Evolutionary conservation across 148 eudicot species (phyloP), one percentile per base, ranked within the genome.

Genomic region (Rhododendron henanense): DNA sequence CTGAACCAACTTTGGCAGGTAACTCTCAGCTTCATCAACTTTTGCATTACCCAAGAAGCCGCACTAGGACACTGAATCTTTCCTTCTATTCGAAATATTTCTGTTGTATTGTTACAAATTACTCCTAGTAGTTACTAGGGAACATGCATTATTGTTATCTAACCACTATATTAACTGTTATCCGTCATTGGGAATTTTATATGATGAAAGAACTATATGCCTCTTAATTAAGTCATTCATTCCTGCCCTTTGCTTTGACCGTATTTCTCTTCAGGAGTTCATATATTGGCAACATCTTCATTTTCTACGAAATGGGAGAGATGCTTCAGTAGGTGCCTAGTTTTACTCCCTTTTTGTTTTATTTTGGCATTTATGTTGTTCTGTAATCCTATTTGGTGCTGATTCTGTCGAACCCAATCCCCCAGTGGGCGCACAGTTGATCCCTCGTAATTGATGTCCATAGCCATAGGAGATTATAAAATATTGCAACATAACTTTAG

Each of bases 241-340:
- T 86, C 10, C 47, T 39, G n/a, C 19, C 47, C 81, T 81, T 59
- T 23, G 25, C 69, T 48, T 23, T 5, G 55, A 47, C 47, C 9
- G 5, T 55, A 53, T 67, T 81, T 84, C 82, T 74, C 81, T 88
- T 85, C 93, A 97, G 98, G 88, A 90, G 87, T 88, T 97, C 99
- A 31, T 95, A 90, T 88, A 93, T 97, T 85, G 99, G 98, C 75
- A 97, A 97, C 83, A 71, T 90, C 80, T 86, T 95, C 23, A 81
- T 95, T 85, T 95, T 97, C 90, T 16, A 16, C 65, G 98, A 95
- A 87, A 97, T 97, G 85, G 94, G 92, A 88, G 88, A 95, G 88
- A 93, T 91, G 90, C 98, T 94, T 67, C 94, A 88, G 83, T 93
- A 95, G 98, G 99, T 97, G 89, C 86, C 51, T 79, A 31, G 0